Percentiles rank a stretch among this genome's conserved stretches.
phyloP scores from a whole-genome alignment of 768 basidiomycete genomes.

The Lactarius pseudohatsudake region DNA sequence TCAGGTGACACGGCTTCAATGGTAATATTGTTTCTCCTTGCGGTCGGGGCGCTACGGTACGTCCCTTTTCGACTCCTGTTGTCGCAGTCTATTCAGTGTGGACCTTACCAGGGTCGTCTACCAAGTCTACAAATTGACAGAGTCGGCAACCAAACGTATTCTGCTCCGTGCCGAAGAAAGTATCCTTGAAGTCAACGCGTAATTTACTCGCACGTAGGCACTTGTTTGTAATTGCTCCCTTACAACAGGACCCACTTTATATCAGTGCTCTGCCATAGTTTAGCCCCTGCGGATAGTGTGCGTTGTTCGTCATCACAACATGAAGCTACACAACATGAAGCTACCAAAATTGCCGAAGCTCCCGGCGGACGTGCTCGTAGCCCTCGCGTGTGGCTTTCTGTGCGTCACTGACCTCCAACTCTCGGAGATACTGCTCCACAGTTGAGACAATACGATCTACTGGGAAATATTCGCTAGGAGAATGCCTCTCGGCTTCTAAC shows the following conservation, averaged over 20 bases:
- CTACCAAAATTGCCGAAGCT: constrained; percentile 72
- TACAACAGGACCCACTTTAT: constrained; percentile 12
- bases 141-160: constrained; percentile 55
- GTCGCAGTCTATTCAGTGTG: constrained; percentile 22
- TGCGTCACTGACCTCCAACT: constrained; percentile 58
- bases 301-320: background rate
- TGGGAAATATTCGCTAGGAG: constrained; percentile 77
- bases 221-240: constrained; percentile 7
- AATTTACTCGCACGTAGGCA: constrained; percentile 27
- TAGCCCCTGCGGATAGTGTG: background rate
- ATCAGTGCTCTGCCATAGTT: constrained; percentile 7
- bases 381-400: constrained; percentile 53
- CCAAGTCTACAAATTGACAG: constrained; percentile 67
- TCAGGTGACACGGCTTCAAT: constrained; percentile 65
- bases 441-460: constrained; percentile 73
- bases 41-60: constrained; percentile 64
- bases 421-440: constrained; percentile 70
- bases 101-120: constrained; percentile 55
- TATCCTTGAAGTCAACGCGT: constrained; percentile 70
- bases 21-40: constrained; percentile 58
- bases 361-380: constrained; percentile 72
- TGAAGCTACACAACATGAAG: constrained; percentile 39
- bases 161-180: constrained; percentile 75
- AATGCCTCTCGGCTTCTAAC: constrained; percentile 73
- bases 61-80: constrained; percentile 25